Base-by-base conservation (phyloP, 2,329 filamentous ascomycete species). In the Chrysoporthe puriensis region DNA sequence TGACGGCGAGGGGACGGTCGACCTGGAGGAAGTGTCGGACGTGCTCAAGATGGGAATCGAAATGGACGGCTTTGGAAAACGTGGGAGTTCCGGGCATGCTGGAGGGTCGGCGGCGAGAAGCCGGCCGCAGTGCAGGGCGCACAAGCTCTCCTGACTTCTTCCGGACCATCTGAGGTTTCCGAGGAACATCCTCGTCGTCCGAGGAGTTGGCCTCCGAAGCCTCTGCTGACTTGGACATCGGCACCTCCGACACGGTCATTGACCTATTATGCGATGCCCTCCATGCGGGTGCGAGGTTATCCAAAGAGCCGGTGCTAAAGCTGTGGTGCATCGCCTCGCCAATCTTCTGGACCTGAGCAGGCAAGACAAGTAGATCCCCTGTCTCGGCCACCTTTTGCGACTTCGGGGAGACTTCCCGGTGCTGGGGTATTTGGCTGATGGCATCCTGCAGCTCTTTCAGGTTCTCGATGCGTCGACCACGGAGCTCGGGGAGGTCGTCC, bases 111-210 rank as follows among this genome's bases (percentile, higher is more conserved):
- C 93, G 86, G 71, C 88, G 87, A n/a, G 91, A 92, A 14, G 92
- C 84, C 50, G 91, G 89, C 62, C 96, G 90, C 63, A 99, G 86
- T 26, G 96, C 96, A 14, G 96, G 96, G 73, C 96, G 90, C 67
- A 99, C 96, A 46, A 99, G 86, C 80, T 99, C 96, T 44, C 96
- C 96, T 50, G 96, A 98, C 85, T 99, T 99, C 83, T 99, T 99
- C 74, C 96, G 90, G 13, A 99, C 90, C 89, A 98, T 96, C 64
- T 90, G 89, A n/a, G 94, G 94, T 80, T 96, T 96, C 73, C 82
- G 84, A 71, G 77, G 79, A 69, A 86, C 73, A 66, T 90, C 81
- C 78, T 88, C 80, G 72, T 79, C 87, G 75, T 90, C 89, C 69
- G 90, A 88, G 0, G 87, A 89, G 9, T 76, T 79, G 2, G 81